These are phyloP conservation scores for Plasmodium billcollinsi DNA, from an alignment of 169 alveolate genomes.

Conservation along the genomic window DNA sequence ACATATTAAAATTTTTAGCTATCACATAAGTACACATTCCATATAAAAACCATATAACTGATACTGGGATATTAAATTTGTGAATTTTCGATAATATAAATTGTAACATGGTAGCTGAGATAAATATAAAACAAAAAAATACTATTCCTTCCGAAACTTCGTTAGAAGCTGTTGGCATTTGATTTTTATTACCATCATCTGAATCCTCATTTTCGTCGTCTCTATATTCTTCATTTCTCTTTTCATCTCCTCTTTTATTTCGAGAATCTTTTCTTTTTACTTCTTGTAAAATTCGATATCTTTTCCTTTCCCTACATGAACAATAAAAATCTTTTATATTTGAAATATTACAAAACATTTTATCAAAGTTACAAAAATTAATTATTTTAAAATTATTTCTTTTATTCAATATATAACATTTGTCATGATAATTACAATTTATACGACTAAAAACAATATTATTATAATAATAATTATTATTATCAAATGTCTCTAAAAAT, in stretches of 20 bases:
- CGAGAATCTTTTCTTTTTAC: not conserved
- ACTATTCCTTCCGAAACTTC: conserved; percentile 79
- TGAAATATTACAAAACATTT: no score
- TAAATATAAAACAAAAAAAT: conserved; percentile 78
- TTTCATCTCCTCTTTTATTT: not conserved
- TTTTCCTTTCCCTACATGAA: not conserved
- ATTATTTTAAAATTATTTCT: no score
- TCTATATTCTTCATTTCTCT: not conserved
- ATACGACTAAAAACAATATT: no score
- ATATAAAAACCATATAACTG: conserved; percentile 83
- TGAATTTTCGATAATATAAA: conserved; percentile 83
- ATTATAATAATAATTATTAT: no score
- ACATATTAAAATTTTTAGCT: conserved; percentile 74
- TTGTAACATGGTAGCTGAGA: conserved; percentile 85
- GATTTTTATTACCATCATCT: conserved; percentile 24
- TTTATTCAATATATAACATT: no score
- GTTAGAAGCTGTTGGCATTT: conserved; percentile 67
- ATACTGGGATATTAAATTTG: conserved; percentile 83
- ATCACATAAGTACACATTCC: conserved; percentile 85
- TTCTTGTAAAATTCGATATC: conserved; percentile 16
- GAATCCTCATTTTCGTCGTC: not conserved
- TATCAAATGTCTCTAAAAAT: no score
- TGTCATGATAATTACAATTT: no score
- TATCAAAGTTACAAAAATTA: no score
- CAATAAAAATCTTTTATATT: no score